Evolutionary conservation across 1,284 basidiomycete genomes (phyloP).

Genomic region (Neotropicomus parvogracilis): DNA sequence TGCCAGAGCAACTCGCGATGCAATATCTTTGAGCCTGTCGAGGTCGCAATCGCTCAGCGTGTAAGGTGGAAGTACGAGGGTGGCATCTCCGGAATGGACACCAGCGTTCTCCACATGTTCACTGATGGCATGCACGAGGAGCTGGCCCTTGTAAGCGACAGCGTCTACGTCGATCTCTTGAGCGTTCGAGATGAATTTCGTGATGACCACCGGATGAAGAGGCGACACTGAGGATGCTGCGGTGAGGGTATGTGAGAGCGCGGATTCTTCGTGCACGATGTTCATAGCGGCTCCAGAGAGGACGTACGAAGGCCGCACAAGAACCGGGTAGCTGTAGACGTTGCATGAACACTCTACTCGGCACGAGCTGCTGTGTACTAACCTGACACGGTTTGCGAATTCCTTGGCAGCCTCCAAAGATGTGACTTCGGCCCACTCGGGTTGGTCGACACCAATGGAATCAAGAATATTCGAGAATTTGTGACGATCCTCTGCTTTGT

Average conservation of each 20-base stretch:
- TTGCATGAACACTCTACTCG: slow-evolving; percentile 15
- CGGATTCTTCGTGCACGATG: slow-evolving; percentile 90
- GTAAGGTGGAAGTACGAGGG: slow-evolving; percentile 95
- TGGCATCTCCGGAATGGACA: slow-evolving; percentile 98
- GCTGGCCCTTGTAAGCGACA: slow-evolving; percentile 89
- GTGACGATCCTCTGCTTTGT: slow-evolving; percentile 97
- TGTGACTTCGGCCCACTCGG: slow-evolving; percentile 92
- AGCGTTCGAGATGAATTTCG: slow-evolving; percentile 97
- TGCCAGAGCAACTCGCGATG: slow-evolving; percentile 91
- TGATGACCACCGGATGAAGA: slow-evolving; percentile 95
- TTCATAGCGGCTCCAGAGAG: slow-evolving; percentile 99
- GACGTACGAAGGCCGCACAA: slow-evolving; percentile 96
- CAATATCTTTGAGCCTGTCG: slow-evolving; percentile 86
- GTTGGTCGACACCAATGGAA: slow-evolving; percentile 94
- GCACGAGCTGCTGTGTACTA: slow-evolving; percentile 14
- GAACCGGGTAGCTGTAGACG: slow-evolving; percentile 77
- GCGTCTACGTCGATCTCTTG: slow-evolving; percentile 99
- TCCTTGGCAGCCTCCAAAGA: slow-evolving; percentile 88
- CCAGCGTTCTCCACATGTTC: slow-evolving; percentile 99
- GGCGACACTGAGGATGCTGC: slow-evolving; percentile 95
- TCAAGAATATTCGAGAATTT: slow-evolving; percentile 98
- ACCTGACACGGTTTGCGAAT: slow-evolving; percentile 85
- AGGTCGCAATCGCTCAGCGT: slow-evolving; percentile 78
- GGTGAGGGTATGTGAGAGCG: slow-evolving; percentile 89
- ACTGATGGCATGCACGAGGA: slow-evolving; percentile 95